Conservation (phyloP, 1,284 basidiomycete species). For the Polyporus tsugae region DNA sequence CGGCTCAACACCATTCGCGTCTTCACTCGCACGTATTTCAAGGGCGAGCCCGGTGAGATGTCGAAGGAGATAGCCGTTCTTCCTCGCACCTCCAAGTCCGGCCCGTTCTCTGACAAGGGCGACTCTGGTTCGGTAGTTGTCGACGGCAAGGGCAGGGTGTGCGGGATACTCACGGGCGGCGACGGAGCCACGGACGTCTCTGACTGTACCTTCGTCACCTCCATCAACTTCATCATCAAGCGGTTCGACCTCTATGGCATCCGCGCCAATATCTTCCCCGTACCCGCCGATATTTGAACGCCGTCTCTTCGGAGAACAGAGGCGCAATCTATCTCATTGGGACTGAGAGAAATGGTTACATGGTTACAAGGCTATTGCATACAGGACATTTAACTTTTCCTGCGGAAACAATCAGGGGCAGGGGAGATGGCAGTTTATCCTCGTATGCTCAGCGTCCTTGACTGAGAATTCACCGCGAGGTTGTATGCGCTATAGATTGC, state of each 20-base stretch:
- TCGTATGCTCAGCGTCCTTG: too few species aligned
- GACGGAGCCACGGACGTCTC: conserved; percentile 31
- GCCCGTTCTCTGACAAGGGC: conserved; percentile 36
- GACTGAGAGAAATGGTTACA: too few species aligned
- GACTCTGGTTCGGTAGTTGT: conserved; percentile 41
- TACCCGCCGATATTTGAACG: not conserved
- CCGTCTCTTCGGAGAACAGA: not conserved
- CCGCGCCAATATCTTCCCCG: conserved; percentile 3
- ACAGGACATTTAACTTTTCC: too few species aligned
- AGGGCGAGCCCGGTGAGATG: conserved; percentile 16
- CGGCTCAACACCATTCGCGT: conserved; percentile 35
- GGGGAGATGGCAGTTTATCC: too few species aligned
- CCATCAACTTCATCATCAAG: conserved; percentile 38
- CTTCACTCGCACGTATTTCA: conserved; percentile 31
- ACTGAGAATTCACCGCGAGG: too few species aligned
- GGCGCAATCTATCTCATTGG: too few species aligned
- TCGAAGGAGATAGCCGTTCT: conserved; percentile 37
- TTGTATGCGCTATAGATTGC: too few species aligned
- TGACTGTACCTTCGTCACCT: conserved; percentile 37
- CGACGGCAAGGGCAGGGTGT: conserved; percentile 31
- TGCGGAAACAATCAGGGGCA: too few species aligned
- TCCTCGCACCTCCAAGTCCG: conserved; percentile 35
- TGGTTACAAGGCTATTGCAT: too few species aligned
- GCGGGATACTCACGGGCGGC: conserved; percentile 40
- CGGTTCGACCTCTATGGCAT: conserved; percentile 17